These are phyloP conservation scores for Chlorella sp. DNA, from an alignment of 139 green algal species.

Conservation along the genomic window DNA sequence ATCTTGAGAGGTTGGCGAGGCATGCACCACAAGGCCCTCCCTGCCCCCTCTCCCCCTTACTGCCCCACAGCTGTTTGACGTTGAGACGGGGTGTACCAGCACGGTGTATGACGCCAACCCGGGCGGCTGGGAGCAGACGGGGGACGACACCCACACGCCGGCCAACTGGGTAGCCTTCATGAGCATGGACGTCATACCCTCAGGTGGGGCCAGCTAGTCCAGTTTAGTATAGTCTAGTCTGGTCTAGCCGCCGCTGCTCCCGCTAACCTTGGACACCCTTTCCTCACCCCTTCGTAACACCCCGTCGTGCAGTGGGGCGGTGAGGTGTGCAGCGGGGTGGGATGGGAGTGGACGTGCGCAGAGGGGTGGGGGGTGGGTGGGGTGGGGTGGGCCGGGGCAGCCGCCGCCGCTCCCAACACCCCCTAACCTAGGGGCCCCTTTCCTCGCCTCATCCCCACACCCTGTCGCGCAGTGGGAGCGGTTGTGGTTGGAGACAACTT, in stretches of 20 bases:
- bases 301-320: too few species aligned
- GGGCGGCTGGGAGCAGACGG: conserved; percentile 19
- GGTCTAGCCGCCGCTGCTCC: too few species aligned
- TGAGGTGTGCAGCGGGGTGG: too few species aligned
- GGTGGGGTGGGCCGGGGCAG: neutral
- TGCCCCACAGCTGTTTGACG: conserved; percentile 62
- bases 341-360: too few species aligned
- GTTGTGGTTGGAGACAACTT: conserved; percentile 73
- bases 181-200: conserved; percentile 33
- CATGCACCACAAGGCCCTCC: too few species aligned
- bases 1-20: too few species aligned
- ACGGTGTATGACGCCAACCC: conserved; percentile 82
- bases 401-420: neutral
- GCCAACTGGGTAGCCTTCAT: conserved; percentile 40
- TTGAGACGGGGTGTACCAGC: conserved; percentile 66
- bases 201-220: neutral
- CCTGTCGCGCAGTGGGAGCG: neutral
- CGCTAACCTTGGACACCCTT: too few species aligned
- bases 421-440: too few species aligned
- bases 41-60: neutral
- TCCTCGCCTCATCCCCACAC: too few species aligned
- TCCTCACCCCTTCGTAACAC: too few species aligned
- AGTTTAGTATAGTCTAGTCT: neutral
- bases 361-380: neutral
- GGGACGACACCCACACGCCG: conserved; percentile 43